These are phyloP conservation scores for Dactylellina cionopaga DNA, from an alignment of 2,329 filamentous ascomycete genomes.

Conservation along the genomic window DNA sequence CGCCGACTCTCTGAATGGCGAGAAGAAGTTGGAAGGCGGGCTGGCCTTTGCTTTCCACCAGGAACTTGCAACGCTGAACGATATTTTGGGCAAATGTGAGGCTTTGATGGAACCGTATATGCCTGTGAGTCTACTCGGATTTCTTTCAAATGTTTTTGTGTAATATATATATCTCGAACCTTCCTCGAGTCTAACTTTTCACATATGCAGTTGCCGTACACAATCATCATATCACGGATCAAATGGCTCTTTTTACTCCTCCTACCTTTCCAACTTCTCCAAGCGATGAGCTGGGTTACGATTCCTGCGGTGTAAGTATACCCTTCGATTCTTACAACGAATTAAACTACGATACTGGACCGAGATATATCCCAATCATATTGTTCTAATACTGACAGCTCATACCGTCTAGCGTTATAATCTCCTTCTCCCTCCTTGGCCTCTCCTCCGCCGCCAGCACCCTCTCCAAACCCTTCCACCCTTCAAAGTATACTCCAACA, in stretches of 20 bases:
- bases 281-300: conserved; percentile 73
- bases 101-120: conserved; percentile 32
- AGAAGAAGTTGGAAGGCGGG: conserved; percentile 41
- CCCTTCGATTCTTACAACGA: too few species aligned
- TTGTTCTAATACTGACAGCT: not conserved
- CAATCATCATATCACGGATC: conserved; percentile 85
- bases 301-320: conserved; percentile 69
- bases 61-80: conserved; percentile 38
- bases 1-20: conserved; percentile 30
- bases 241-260: conserved; percentile 83
- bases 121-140: conserved; percentile 30
- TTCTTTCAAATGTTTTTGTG: not conserved
- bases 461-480: conserved; percentile 31
- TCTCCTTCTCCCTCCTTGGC: conserved; percentile 38
- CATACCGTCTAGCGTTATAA: conserved; percentile 10
- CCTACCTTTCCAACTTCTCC: conserved; percentile 80
- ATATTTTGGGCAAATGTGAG: conserved; percentile 48
- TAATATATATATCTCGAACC: not conserved
- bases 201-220: conserved; percentile 71
- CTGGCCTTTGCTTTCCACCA: conserved; percentile 19
- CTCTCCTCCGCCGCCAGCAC: conserved; percentile 32
- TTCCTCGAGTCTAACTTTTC: not conserved
- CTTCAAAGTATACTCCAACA: not conserved
- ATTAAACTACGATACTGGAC: too few species aligned
- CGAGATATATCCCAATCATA: too few species aligned